Conservation (phyloP, 768 basidiomycete species). For the Suillus occidentalis region DNA sequence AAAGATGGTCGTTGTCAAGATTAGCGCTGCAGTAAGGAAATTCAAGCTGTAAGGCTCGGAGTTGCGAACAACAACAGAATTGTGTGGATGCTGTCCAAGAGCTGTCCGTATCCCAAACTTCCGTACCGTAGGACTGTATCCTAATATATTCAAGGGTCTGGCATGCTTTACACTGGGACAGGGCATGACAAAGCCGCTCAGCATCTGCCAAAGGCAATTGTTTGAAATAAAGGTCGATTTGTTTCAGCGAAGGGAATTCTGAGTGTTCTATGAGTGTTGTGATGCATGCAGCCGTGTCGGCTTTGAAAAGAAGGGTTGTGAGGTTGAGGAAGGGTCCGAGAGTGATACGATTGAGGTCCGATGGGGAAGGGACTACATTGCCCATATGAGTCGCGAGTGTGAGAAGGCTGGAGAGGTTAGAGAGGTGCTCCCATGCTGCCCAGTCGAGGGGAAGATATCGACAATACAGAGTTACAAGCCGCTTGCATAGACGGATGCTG, state of each 20-base stretch:
- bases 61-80: neutral
- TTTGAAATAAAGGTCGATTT: neutral
- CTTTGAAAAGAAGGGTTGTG: neutral
- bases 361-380: neutral
- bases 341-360: neutral
- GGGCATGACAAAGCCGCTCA: neutral
- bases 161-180: neutral
- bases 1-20: neutral
- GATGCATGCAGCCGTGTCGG: neutral
- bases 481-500: neutral
- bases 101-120: neutral
- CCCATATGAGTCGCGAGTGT: neutral
- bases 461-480: neutral
- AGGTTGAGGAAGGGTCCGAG: neutral
- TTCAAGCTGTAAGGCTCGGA: neutral
- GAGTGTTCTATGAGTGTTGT: neutral
- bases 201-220: neutral
- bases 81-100: neutral
- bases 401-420: neutral
- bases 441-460: neutral
- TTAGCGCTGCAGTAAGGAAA: no score
- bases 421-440: neutral
- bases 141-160: neutral
- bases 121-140: neutral
- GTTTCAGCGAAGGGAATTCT: neutral